Evolutionary conservation across 805 yeast genomes (phyloP).

Genomic region (Zygosaccharomyces bailii): DNA sequence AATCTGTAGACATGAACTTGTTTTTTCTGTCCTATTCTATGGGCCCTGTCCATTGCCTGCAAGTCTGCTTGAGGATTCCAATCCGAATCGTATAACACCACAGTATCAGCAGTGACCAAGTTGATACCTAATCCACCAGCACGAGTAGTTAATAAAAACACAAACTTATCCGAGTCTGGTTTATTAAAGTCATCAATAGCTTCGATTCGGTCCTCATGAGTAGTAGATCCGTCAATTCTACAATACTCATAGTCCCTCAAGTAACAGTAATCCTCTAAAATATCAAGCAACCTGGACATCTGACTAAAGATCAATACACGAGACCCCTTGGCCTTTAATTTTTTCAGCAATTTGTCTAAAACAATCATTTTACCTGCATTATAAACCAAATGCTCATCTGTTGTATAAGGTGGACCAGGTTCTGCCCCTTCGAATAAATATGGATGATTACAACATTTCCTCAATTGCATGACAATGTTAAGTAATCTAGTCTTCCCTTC

Average conservation of each 20-base stretch:
- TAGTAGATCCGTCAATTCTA: slow-evolving; percentile 90
- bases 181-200: slow-evolving; percentile 90
- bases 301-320: slow-evolving; percentile 90
- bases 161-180: slow-evolving; percentile 77
- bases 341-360: slow-evolving; percentile 74
- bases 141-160: slow-evolving; percentile 84
- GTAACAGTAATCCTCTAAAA: slow-evolving; percentile 86
- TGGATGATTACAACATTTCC: slow-evolving; percentile 97
- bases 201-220: slow-evolving; percentile 86
- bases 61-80: slow-evolving; percentile 99
- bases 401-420: slow-evolving; percentile 96
- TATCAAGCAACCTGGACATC: slow-evolving; percentile 87
- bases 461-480: slow-evolving; percentile 92
- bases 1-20: slow-evolving; percentile 91
- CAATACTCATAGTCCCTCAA: slow-evolving; percentile 82
- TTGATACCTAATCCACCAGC: slow-evolving; percentile 98
- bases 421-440: slow-evolving; percentile 98
- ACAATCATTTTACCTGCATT: slow-evolving; percentile 91
- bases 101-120: slow-evolving; percentile 87
- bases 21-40: slow-evolving; percentile 93
- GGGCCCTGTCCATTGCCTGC: slow-evolving; percentile 98
- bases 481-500: slow-evolving; percentile 88
- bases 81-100: slow-evolving; percentile 84
- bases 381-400: slow-evolving; percentile 88
- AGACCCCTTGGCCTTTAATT: slow-evolving; percentile 72